Conservation (phyloP, 805 yeast species). For the Candida berthetii region DNA sequence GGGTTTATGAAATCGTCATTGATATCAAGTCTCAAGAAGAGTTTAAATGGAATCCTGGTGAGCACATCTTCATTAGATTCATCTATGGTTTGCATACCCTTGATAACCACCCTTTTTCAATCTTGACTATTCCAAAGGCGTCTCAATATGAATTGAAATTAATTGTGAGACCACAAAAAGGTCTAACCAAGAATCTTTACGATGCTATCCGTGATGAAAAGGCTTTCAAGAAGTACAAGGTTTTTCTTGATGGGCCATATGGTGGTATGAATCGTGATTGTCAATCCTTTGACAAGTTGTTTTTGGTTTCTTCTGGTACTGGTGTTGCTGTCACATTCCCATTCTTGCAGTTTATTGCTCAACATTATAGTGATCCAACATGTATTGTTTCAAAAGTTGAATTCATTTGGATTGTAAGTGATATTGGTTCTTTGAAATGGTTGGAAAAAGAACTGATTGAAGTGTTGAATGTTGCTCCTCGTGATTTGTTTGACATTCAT, state of each 20-base stretch:
- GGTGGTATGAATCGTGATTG: conserved; percentile 45
- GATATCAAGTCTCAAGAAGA: conserved; percentile 18
- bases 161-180: conserved; percentile 37
- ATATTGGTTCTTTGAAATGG: conserved; percentile 31
- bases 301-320: conserved; percentile 40
- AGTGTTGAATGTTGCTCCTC: not conserved
- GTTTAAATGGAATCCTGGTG: conserved; percentile 46
- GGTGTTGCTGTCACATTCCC: conserved; percentile 52
- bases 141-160: conserved; percentile 29
- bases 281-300: conserved; percentile 35
- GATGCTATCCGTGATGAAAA: conserved; percentile 16
- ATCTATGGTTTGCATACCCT: conserved; percentile 32
- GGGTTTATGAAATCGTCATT: conserved; percentile 30
- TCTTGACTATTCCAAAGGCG: conserved; percentile 25
- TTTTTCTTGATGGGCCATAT: conserved; percentile 50
- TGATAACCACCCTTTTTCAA: conserved; percentile 54
- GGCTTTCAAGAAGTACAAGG: conserved; percentile 20
- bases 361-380: conserved; percentile 6
- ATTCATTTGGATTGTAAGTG: conserved; percentile 40
- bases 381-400: conserved; percentile 22
- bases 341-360: conserved; percentile 23
- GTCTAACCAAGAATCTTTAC: conserved; percentile 35
- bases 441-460: conserved; percentile 27
- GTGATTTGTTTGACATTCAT: conserved; percentile 8
- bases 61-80: conserved; percentile 45